Conservation (phyloP, 805 yeast genomes). For the Schwanniomyces sp. region DNA sequence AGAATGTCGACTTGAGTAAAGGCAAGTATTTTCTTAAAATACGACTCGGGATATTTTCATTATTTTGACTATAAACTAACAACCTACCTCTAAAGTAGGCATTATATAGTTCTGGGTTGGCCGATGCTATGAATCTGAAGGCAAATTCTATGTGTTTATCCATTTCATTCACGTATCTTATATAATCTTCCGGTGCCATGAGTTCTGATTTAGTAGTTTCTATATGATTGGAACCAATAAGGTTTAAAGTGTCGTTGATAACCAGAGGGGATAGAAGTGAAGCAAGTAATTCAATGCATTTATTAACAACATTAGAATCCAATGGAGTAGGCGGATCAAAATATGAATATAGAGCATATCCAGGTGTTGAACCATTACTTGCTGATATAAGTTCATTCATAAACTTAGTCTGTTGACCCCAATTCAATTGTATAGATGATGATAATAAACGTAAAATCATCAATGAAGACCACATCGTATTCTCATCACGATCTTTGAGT, state of each 20-base stretch:
- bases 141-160: conserved; percentile 31
- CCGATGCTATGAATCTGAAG: conserved; percentile 33
- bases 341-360: conserved; percentile 27
- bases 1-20: conserved; percentile 31
- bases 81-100: conserved; percentile 23
- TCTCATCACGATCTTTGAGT: conserved; percentile 28
- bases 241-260: conserved; percentile 25
- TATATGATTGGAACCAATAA: conserved; percentile 12
- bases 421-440: conserved; percentile 24
- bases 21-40: conserved; percentile 33
- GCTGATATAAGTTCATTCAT: conserved; percentile 5
- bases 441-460: conserved; percentile 31
- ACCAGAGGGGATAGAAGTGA: conserved; percentile 29
- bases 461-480: conserved; percentile 29
- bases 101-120: conserved; percentile 35
- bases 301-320: conserved; percentile 13
- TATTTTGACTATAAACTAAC: conserved; percentile 19
- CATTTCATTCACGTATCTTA: conserved; percentile 21
- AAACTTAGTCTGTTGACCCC: conserved; percentile 23
- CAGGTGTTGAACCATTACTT: conserved; percentile 11
- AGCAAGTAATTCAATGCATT: conserved; percentile 28
- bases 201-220: background rate
- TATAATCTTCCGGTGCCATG: background rate
- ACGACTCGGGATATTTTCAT: conserved; percentile 26
- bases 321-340: conserved; percentile 29